Evolutionary conservation across 176 grass and related monocot genomes (phyloP).

Genomic region (Sorghum bicolor): DNA sequence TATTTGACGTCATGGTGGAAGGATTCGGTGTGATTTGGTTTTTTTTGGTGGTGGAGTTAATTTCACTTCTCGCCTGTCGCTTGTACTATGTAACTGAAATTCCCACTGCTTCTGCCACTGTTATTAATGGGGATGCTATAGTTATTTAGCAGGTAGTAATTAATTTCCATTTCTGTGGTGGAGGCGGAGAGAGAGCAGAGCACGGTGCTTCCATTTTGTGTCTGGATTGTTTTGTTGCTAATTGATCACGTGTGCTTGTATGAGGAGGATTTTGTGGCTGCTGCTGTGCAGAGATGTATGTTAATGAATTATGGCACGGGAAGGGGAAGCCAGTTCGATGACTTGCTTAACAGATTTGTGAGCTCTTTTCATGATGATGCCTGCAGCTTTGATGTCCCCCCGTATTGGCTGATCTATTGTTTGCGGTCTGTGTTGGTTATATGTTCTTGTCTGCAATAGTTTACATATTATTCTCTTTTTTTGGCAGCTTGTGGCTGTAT

Average conservation of each 20-base stretch:
- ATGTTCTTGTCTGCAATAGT: neutral
- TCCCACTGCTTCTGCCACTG: neutral
- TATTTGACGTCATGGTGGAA: neutral
- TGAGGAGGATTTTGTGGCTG: neutral
- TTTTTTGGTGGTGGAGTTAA: neutral
- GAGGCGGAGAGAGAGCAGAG: neutral
- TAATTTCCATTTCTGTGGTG: neutral
- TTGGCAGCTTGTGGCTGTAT: neutral
- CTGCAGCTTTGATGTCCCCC: neutral
- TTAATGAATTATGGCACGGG: neutral
- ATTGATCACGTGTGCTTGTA: neutral
- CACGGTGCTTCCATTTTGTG: neutral
- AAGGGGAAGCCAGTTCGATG: neutral
- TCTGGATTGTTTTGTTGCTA: too few species aligned
- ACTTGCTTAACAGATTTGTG: neutral
- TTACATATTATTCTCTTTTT: neutral
- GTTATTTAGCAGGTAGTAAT: neutral
- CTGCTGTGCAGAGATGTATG: neutral
- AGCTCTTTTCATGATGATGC: neutral
- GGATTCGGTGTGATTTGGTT: neutral
- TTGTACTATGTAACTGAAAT: neutral
- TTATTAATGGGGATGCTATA: neutral
- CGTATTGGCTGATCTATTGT: neutral
- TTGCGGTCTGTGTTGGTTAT: neutral
- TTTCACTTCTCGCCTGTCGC: slow-evolving; percentile 4